Base-by-base conservation (phyloP, 164 flowering plant species). In the Saururus chinensis region DNA sequence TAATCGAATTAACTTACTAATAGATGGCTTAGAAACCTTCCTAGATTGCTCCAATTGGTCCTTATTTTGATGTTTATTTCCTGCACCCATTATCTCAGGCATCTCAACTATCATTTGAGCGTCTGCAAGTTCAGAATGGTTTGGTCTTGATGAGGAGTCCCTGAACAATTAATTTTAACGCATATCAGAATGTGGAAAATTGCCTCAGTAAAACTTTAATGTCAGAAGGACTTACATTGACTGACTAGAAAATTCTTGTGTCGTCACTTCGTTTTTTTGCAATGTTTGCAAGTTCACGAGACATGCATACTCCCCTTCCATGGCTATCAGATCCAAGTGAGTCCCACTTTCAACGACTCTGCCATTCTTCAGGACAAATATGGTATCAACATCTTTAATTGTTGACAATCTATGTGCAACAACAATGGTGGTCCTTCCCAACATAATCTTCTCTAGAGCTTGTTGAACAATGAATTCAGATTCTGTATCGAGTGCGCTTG, bases 261-360 rank as follows among this genome's bases (percentile, higher is more conserved):
- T 65, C 21, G 70, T 63, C 51, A 24, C 1, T 51, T 68, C 51
- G 1, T 20, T 25, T 4, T 67, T 57, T 49, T 64, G 69, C 60
- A 83, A 59, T 54, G 51, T 67, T 68, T 88, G 95, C 57, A 80
- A 53, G 59, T 71, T 81, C 63, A 85, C 85, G 9, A 88, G 75
- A 66, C 74, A 53, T 22, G 86, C 82, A 65, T 88, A 85, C 60
- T 81, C 86, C 51, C 89, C 70, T 37, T 75, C 75, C 60, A 65
- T 73, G 19, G 79, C 70, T 56, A 80, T 70, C 66, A 86, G 62
- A 22, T 79, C 88, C 19, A 16, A 55, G 64, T 89, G 96, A 40
- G 67, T 75, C 0, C 96, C 96, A 51, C 71, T 74, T 64, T 89
- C 90, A 41, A 79, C 82, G 56, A 89, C 83, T 64, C 70, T 74